phyloP scores from a whole-genome alignment of 78 protist genomes.

The Emiliania huxleyi region DNA sequence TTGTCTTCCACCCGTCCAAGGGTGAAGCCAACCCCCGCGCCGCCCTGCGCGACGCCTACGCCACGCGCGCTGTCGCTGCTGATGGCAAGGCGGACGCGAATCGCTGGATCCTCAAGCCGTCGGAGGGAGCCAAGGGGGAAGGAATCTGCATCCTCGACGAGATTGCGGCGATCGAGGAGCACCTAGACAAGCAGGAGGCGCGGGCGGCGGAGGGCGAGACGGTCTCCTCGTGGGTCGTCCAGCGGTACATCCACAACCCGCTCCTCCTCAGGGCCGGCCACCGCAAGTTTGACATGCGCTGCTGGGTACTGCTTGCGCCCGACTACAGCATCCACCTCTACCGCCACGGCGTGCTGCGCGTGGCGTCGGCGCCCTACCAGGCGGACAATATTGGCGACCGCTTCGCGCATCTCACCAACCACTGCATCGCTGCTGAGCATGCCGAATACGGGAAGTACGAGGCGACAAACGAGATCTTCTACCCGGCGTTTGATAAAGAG shows the following conservation, averaged over 20 bases:
- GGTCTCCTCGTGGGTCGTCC: background rate
- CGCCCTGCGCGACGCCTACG: background rate
- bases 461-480: constrained; percentile 13
- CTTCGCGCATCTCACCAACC: background rate
- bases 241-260: background rate
- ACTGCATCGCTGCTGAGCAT: background rate
- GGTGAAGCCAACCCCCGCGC: background rate
- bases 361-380: background rate
- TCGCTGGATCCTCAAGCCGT: background rate
- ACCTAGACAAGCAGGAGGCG: background rate
- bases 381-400: background rate
- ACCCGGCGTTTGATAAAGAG: background rate
- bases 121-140: background rate
- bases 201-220: background rate
- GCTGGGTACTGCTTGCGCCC: background rate
- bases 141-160: background rate
- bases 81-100: background rate
- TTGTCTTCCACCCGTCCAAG: background rate
- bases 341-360: constrained; percentile 13
- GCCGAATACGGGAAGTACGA: background rate
- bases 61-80: background rate
- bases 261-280: background rate
- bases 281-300: background rate
- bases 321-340: background rate
- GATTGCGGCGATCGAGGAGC: background rate